Base-by-base conservation (phyloP, 2,329 filamentous ascomycete genomes). In the Alternaria metachromatica region DNA sequence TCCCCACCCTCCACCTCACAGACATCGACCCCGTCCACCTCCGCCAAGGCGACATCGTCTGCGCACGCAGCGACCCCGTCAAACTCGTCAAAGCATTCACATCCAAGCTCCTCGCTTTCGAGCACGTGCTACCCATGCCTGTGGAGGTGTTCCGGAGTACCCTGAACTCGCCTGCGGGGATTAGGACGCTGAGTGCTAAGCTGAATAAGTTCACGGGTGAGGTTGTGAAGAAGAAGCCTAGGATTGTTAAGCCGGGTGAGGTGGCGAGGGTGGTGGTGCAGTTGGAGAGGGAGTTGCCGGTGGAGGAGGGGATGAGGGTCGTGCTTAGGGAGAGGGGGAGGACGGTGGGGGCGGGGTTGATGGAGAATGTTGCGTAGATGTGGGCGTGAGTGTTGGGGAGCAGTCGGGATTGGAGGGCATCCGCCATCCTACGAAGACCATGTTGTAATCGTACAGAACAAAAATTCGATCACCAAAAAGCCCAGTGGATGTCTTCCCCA, bases 71-170 rank as follows among this genome's bases (percentile, higher is more conserved):
- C 1, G 82, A 86, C 2, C 90, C 93, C 0, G 90, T 97, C 33
- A 81, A 84, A 25, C 92, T 91, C 63, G 84, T 93, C 62, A 91
- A 90, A 61, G 87, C 84, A 0, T 94, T 98, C 72, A 92, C 88
- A 2, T 88, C 92, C 64, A 97, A 97, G 80, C 89, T 96, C 11
- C 86, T 97, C 60, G 93, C 94, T 0, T 97, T 98, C 73, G 93
- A 97, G 64, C 90, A 95, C 66, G 82, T 99, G 15, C 90, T 94
- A 81, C 95, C 95, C 0, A 96, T 95, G 88, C 88, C 89, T 23
- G 88, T 98, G 10, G 95, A 98, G 74, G 89, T 99, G 9, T 94
- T 97, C 78, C 86, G 93, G 20, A 96, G 96, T 0, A 87, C 94
- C 9, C 82, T 98, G 55, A 92, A 97, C 78, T 89, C 90, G 0